Conservation (phyloP, 805 yeast genomes). For the Kodamaea laetipori region DNA sequence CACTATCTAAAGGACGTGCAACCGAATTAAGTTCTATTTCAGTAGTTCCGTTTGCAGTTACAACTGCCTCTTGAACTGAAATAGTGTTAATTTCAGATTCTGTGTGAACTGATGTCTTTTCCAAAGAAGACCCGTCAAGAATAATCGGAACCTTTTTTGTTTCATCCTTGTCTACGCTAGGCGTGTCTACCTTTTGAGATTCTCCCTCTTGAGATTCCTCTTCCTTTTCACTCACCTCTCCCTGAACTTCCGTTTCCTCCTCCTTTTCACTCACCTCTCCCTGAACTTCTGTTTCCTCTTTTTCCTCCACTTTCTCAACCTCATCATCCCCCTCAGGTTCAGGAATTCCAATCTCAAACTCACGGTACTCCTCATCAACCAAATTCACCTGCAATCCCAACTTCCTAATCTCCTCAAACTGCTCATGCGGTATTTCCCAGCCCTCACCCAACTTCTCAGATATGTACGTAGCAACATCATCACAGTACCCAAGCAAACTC, state of each 20-base stretch:
- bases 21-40: no score
- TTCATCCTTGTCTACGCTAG: not conserved
- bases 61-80: no score
- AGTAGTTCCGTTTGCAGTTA: no score
- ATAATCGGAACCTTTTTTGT: no score
- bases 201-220: no score
- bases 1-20: no score
- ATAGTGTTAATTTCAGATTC: not conserved
- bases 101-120: no score
- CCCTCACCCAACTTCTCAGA: slow-evolving; percentile 24
- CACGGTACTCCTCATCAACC: slow-evolving; percentile 17
- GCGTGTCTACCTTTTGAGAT: no score
- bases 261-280: not conserved
- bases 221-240: not conserved
- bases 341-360: slow-evolving; percentile 13
- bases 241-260: not conserved
- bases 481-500: slow-evolving; percentile 76
- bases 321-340: slow-evolving; percentile 5
- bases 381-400: slow-evolving; percentile 17
- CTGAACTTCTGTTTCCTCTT: not conserved
- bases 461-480: slow-evolving; percentile 72
- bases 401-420: slow-evolving; percentile 17
- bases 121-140: not conserved
- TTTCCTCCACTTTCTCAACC: slow-evolving; percentile 2
- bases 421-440: slow-evolving; percentile 37